Evolutionary conservation across 352 stramenopile genomes (phyloP).

Genomic region (Peronospora destructor): DNA sequence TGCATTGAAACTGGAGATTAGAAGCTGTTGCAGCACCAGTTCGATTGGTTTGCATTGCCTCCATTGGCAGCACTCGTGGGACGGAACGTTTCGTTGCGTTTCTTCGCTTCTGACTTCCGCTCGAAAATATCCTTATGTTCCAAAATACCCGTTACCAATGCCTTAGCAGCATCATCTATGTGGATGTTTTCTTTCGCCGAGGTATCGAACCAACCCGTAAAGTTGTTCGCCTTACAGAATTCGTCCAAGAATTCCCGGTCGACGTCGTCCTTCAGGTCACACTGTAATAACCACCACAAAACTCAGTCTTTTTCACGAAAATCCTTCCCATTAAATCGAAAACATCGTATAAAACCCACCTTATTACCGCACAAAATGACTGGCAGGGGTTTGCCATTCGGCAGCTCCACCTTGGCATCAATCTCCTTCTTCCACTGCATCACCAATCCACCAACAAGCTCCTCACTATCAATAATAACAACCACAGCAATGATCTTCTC

Average conservation of each 20-base stretch:
- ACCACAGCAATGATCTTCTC: neutral
- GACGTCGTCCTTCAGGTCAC: constrained; percentile 76
- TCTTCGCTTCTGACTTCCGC: constrained; percentile 65
- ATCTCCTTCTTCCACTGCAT: constrained; percentile 92
- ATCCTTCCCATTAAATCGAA: too few relatives aligned
- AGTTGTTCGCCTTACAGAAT: constrained; percentile 87
- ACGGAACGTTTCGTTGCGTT: constrained; percentile 70
- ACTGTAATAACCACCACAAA: constrained; percentile 32
- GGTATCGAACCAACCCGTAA: constrained; percentile 89
- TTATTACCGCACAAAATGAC: constrained; percentile 92
- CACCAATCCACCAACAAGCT: neutral
- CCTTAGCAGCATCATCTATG: constrained; percentile 84
- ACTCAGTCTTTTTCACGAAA: neutral
- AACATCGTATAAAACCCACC: constrained; percentile 22
- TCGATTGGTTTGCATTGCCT: constrained; percentile 33
- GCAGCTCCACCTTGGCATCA: constrained; percentile 88
- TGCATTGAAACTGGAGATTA: constrained; percentile 23
- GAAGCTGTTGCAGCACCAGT: constrained; percentile 86
- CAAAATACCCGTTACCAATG: constrained; percentile 71
- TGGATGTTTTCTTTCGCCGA: constrained; percentile 90
- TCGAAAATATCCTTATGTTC: constrained; percentile 85
- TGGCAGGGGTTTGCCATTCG: constrained; percentile 86
- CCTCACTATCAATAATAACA: neutral
- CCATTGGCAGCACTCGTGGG: constrained; percentile 46
- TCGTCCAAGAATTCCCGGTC: constrained; percentile 74